Conservation (phyloP, 177 flowering plant genomes). For the Vitis hybrid region DNA sequence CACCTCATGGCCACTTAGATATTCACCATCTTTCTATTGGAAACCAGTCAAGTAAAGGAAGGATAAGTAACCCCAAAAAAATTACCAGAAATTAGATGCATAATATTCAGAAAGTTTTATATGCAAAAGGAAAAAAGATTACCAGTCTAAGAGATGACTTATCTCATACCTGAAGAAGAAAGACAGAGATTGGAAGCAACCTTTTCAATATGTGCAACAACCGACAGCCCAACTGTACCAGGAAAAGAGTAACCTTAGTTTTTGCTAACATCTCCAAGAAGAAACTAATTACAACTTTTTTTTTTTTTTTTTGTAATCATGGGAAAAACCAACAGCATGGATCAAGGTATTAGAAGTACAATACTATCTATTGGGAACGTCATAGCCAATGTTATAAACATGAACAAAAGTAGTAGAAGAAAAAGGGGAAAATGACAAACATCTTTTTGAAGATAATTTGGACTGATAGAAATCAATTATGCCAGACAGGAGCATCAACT, state of each 20-base stretch:
- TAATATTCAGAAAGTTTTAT: not conserved
- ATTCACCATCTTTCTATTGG: constrained; percentile 92
- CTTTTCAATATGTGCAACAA: constrained; percentile 89
- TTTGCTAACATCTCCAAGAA: not conserved
- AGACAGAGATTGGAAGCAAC: constrained; percentile 85
- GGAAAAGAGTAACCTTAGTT: constrained; percentile 14
- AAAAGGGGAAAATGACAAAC: too few relatives aligned
- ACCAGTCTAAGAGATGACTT: constrained; percentile 7
- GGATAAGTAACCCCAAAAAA: not conserved
- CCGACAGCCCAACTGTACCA: constrained; percentile 75
- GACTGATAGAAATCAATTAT: too few relatives aligned
- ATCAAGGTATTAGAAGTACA: too few relatives aligned
- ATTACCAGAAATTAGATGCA: not conserved
- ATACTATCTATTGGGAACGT: too few relatives aligned
- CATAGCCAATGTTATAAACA: too few relatives aligned
- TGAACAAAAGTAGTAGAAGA: too few relatives aligned
- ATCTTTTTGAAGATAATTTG: too few relatives aligned
- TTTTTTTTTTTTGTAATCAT: not conserved
- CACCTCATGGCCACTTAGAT: constrained; percentile 88
- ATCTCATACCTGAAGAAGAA: constrained; percentile 82
- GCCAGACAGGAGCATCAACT: too few relatives aligned
- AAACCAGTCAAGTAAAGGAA: constrained; percentile 4
- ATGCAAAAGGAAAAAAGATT: not conserved
- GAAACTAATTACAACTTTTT: not conserved
- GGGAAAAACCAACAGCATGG: not conserved